Evolutionary conservation across 345 rosid species (phyloP), one percentile per base, ranked within the genome.

Genomic region (Carallia brachiata): DNA sequence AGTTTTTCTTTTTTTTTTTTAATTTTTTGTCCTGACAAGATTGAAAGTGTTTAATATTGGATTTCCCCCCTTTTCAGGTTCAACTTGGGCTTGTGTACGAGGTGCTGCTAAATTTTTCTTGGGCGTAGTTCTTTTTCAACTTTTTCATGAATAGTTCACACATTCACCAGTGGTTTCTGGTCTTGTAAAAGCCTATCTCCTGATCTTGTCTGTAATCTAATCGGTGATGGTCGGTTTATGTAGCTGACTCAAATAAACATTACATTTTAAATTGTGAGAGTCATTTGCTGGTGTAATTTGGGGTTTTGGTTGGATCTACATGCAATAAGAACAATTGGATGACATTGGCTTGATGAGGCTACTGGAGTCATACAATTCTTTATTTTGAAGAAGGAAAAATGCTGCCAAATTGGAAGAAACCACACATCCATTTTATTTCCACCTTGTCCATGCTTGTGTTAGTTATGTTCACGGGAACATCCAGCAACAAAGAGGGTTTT

Each of bases 391-490:
- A 75, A 75, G 63, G 84, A 75, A 79, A 86, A 76, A 84, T 84
- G 88, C 86, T 85, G 68, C 79, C 68, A 50, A 83, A 83, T 73
- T 86, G 88, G 92, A 89, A 85, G 88, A 93, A 85, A 59, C 86
- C 86, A 39, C 86, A 61, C 71, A 75, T 79, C 75, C 66, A 72
- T 64, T 78, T 82, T 77, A 74, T 72, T 65, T 66, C 65, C 63
- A 52, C 65, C 59, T 73, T 69, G 64, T 70, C 63, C 7, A 32
- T 65, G 69, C 79, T 56, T 69, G 67, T 65, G 71, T 72, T 73
- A 61, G 76, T 71, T 66, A 70, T 55, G 70, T 76, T 74, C 57
- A 10, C 52, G 61, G 76, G 72, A 67, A 57, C 75, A 61, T 74
- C 73, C 71, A 67, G 74, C 69, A 70, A 73, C 61, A 67, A 81